These are phyloP conservation scores for Austroboletus eburneus DNA, from an alignment of 768 basidiomycete species.

Conservation along the genomic window DNA sequence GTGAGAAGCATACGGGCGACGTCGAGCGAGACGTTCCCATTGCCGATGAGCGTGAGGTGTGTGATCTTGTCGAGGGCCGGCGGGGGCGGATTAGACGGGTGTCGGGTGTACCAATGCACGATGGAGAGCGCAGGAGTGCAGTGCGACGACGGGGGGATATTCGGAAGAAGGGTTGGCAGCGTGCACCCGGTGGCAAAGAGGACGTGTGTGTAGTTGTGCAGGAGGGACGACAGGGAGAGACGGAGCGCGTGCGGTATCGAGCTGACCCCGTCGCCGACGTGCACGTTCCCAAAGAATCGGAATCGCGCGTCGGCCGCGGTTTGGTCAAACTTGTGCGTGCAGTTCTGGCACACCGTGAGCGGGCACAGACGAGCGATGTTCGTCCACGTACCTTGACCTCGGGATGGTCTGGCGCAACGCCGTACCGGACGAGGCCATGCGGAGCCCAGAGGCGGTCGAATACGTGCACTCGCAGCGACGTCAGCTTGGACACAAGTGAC, in stretches of 20 bases:
- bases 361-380: conserved; percentile 1
- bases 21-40: conserved; percentile 94
- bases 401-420: conserved; percentile 97
- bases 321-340: conserved; percentile 90
- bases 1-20: conserved; percentile 87
- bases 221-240: conserved; percentile 58
- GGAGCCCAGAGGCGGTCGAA: conserved; percentile 94
- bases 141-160: conserved; percentile 42
- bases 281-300: conserved; percentile 89
- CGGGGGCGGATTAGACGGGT: conserved; percentile 63
- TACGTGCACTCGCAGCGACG: conserved; percentile 65
- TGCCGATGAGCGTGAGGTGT: conserved; percentile 85
- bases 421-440: conserved; percentile 91
- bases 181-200: conserved; percentile 86
- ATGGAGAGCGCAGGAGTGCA: conserved; percentile 75
- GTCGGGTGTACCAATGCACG: conserved; percentile 96
- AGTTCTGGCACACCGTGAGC: conserved; percentile 60
- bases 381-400: conserved; percentile 75
- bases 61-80: conserved; percentile 60
- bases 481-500: conserved; percentile 45
- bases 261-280: conserved; percentile 41
- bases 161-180: conserved; percentile 54
- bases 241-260: conserved; percentile 50
- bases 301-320: conserved; percentile 78
- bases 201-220: conserved; percentile 76